These are phyloP conservation scores for Fusarium multiceps DNA, from an alignment of 2,329 filamentous ascomycete species.

Conservation along the genomic window DNA sequence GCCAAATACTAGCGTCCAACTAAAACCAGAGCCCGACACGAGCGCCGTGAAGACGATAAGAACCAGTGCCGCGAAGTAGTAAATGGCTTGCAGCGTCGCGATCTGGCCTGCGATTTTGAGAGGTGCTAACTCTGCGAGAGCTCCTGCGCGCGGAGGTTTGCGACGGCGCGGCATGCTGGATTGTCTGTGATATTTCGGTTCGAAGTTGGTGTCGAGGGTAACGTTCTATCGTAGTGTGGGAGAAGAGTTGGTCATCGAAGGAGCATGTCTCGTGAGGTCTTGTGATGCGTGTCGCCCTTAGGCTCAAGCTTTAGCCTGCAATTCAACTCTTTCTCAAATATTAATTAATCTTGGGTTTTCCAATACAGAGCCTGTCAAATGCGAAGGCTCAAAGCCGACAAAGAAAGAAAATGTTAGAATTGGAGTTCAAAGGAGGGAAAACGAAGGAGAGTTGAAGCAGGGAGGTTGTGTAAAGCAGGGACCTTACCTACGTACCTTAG, in stretches of 20 bases:
- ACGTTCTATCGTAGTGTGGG: slow-evolving; percentile 6
- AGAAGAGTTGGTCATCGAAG: slow-evolving; percentile 25
- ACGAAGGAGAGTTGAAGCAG: slow-evolving; percentile 13
- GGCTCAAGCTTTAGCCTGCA: slow-evolving; percentile 2
- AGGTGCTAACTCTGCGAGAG: slow-evolving; percentile 70
- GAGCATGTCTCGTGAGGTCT: slow-evolving; percentile 39
- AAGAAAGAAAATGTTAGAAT: neutral
- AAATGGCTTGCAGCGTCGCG: slow-evolving; percentile 65
- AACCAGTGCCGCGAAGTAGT: slow-evolving; percentile 63
- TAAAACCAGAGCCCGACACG: slow-evolving; percentile 67
- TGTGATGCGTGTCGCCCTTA: slow-evolving; percentile 18
- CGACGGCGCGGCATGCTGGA: slow-evolving; percentile 64
- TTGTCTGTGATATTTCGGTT: neutral
- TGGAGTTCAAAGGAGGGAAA: slow-evolving; percentile 8
- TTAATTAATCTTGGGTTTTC: neutral
- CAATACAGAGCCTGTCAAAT: too few relatives aligned
- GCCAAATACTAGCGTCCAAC: slow-evolving; percentile 65
- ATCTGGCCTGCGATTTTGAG: slow-evolving; percentile 70
- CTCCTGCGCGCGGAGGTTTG: slow-evolving; percentile 68
- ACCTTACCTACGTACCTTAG: neutral
- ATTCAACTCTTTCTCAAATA: neutral
- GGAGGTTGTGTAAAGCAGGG: slow-evolving; percentile 8
- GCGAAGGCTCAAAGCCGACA: neutral
- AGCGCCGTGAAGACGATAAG: slow-evolving; percentile 69
- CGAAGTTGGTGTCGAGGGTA: neutral